phyloP scores from a whole-genome alignment of 495 filamentous ascomycete genomes.

The Penicillium lagena region DNA sequence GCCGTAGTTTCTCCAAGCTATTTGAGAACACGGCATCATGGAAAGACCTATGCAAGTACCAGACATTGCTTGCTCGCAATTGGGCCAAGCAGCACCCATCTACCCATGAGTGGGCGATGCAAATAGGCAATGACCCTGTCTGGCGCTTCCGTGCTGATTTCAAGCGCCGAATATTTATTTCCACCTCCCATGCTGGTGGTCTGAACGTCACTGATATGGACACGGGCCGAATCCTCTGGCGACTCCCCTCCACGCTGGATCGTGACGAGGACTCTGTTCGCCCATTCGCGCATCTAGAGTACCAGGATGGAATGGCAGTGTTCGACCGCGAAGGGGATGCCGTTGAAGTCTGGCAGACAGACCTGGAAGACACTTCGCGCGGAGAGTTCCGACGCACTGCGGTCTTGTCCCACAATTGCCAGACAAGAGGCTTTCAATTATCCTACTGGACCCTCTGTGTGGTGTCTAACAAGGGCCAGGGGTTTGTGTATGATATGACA shows the following conservation, averaged over 20 bases:
- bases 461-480: constrained; percentile 30
- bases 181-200: constrained; percentile 31
- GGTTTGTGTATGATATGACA: constrained; percentile 37
- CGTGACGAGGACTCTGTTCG: constrained; percentile 21
- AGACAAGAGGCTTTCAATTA: constrained; percentile 35
- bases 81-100: constrained; percentile 22
- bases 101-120: constrained; percentile 26
- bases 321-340: constrained; percentile 35
- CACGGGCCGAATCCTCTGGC: constrained; percentile 26
- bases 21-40: constrained; percentile 24
- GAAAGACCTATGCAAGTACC: constrained; percentile 33
- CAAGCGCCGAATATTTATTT: constrained; percentile 33
- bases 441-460: constrained; percentile 34
- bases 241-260: constrained; percentile 27
- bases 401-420: constrained; percentile 26
- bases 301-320: constrained; percentile 36
- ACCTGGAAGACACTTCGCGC: constrained; percentile 19
- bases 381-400: constrained; percentile 34
- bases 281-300: constrained; percentile 33
- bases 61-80: constrained; percentile 29
- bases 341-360: constrained; percentile 32
- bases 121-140: constrained; percentile 31
- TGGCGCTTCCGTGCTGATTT: constrained; percentile 36
- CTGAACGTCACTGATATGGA: constrained; percentile 37
- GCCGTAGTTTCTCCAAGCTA: constrained; percentile 14